Conservation (phyloP, 495 filamentous ascomycete species). For the Aspergillus steynii region DNA sequence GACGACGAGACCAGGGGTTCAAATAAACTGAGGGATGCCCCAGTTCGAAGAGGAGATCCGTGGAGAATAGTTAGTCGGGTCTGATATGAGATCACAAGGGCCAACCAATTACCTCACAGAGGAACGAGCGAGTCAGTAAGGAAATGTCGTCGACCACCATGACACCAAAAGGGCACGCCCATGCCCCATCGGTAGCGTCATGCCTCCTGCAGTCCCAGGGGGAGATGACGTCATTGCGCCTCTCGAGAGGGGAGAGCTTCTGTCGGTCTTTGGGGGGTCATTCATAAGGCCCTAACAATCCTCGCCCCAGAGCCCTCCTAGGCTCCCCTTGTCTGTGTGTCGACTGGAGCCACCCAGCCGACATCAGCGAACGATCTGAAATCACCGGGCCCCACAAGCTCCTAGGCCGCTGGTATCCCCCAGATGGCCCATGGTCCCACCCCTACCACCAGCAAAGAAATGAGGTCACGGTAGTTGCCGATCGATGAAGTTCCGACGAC, state of each 20-base stretch:
- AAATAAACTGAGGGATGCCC: not conserved
- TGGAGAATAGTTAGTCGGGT: not conserved
- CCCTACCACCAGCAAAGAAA: constrained; percentile 12
- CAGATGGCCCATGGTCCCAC: constrained; percentile 18
- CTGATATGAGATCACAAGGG: constrained; percentile 20
- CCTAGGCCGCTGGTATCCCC: constrained; percentile 23
- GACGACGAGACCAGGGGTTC: not conserved
- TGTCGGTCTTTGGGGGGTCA: not conserved
- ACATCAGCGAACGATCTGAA: constrained; percentile 24
- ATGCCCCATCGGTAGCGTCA: constrained; percentile 6
- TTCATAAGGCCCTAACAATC: not conserved
- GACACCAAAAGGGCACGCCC: not conserved
- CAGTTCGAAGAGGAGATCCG: not conserved
- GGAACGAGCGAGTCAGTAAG: not conserved
- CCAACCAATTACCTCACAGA: not conserved
- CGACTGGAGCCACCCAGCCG: not conserved
- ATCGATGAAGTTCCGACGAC: not conserved
- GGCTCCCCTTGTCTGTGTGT: not conserved
- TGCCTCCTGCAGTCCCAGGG: not conserved
- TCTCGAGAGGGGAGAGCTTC: not conserved
- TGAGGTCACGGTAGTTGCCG: constrained; percentile 34
- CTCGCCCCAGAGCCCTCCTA: not conserved
- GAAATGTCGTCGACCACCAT: not conserved
- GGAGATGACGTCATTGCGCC: constrained; percentile 20
- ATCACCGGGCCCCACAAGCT: constrained; percentile 26